Base-by-base conservation (phyloP, 768 basidiomycete species). In the Suillus spraguei region DNA sequence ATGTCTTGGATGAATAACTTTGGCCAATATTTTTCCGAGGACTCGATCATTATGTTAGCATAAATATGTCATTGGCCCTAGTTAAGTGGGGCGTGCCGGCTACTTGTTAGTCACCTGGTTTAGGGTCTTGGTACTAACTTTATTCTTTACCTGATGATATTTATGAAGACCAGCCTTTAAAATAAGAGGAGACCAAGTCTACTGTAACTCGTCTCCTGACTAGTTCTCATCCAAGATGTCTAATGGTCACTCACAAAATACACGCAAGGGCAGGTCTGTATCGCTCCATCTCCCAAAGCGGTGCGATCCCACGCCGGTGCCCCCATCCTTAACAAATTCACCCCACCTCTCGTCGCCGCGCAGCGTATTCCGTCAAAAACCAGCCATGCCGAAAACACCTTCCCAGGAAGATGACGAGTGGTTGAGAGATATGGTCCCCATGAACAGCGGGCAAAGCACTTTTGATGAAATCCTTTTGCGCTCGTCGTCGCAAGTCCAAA, bases 371-470 rank as follows among this genome's bases (percentile, higher is more conserved):
- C 78, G 76, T 61, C 79, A 77, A 63, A 71, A 78, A 35, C 62
- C 74, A 2, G 60, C 71, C 3, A 35, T 76, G 11, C 75, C 77
- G 17, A 77, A 67, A 44, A 68, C 76, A 11, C 84, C 85, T 20
- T 82, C 79, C 56, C 78, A 82, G 55, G 80, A 79, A 68, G 84
- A 87, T 64, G 83, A 88, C 67, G 77, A 77, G 65, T 89, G 87
- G 87, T 76, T 89, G 60, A 80, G 84, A 72, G 87, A 89, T 77
- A 88, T 86, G 67, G 77, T 88, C 2, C 87, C 87, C 10, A 47
- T 69, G 50, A 52, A 69, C 65, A 59, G 32, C 28, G 46, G 33
- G 7, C 65, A 28, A 64, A 17, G 22, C 41, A 24, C 38, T 13
- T 20, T 17, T n/a, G 58, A 54, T 32, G 39, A 36, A 38, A n/a